Base-by-base conservation (phyloP, 2,329 filamentous ascomycete genomes). In the Coniochaeta sp. region DNA sequence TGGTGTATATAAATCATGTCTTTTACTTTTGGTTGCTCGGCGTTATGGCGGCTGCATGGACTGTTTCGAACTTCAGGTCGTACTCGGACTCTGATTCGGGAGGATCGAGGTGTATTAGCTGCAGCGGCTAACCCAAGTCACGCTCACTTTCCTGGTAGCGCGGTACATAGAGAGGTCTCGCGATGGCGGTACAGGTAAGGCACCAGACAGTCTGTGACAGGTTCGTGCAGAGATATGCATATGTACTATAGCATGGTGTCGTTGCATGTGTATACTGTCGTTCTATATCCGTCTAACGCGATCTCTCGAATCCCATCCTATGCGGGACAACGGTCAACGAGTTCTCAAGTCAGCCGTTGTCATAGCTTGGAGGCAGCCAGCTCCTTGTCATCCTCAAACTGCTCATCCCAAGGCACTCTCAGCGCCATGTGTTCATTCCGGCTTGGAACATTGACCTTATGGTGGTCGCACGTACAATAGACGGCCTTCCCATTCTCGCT, bases 381-480 rank as follows among this genome's bases (percentile, higher is more conserved):
- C 58, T 58, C 43, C 17, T 58, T 59, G 50, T 62, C 57, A 50
- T 60, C 62, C 33, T 61, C 59, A 65, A 74, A 76, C 56, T 76
- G 67, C 14, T 76, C 74, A 65, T 81, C 79, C 77, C 77, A 79
- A 6, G 70, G 67, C 19, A 79, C 66, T 58, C 67, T 71, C 17
- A 70, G 69, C n/a, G 66, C 64, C 59, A 74, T 60, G 65, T 80
- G 76, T 54, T 76, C 71, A 22, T 70, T 62, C 50, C 66, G 67
- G 26, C 76, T 75, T 12, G 77, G 74, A 6, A 76, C 68, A 58
- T 75, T 73, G 12, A 81, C 78, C 63, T 82, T 82, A 67, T 82
- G 80, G 62, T 82, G 79, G 66, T 82, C 80, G 38, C 73, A 78
- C 1, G 79, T 80, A 58, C 76, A 79, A 64, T 79, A 82, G 6